phyloP scores from a whole-genome alignment of 306 rosid species.

The Sindora glabra region DNA sequence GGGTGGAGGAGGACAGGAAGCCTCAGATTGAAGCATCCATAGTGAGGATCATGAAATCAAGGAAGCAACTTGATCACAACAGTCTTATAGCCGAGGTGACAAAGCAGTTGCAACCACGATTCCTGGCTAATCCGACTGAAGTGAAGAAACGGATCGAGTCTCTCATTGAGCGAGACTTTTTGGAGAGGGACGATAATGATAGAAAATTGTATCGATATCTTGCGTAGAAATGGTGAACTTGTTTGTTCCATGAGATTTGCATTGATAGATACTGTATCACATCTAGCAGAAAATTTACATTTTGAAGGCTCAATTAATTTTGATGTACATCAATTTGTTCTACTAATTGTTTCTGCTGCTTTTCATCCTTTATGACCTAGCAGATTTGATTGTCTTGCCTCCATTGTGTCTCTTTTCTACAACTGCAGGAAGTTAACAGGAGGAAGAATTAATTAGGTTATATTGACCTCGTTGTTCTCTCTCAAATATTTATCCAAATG shows the following conservation, averaged over 20 bases:
- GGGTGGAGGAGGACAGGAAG: constrained; percentile 98
- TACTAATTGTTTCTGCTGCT: background rate
- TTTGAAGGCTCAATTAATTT: constrained; percentile 24
- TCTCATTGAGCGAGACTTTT: constrained; percentile 84
- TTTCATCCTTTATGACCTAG: too few relatives aligned
- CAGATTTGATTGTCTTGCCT: too few relatives aligned
- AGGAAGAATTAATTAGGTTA: too few relatives aligned
- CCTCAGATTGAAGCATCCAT: constrained; percentile 94
- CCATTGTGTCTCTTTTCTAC: too few relatives aligned
- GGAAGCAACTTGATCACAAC: constrained; percentile 83
- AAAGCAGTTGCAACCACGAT: constrained; percentile 73
- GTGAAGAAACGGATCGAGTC: constrained; percentile 82
- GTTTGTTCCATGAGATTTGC: constrained; percentile 13
- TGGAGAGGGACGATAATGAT: constrained; percentile 80
- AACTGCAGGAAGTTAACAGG: too few relatives aligned
- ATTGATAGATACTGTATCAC: constrained; percentile 18
- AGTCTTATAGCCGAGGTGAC: constrained; percentile 84
- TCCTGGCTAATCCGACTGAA: constrained; percentile 82
- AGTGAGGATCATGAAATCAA: constrained; percentile 84
- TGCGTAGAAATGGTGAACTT: constrained; percentile 35
- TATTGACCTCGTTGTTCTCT: too few relatives aligned
- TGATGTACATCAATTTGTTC: constrained; percentile 24
- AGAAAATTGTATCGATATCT: constrained; percentile 84
- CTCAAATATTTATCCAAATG: too few relatives aligned
- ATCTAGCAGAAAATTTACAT: constrained; percentile 9